phyloP scores from a whole-genome alignment of 768 basidiomycete genomes.

The Suillus paluster region DNA sequence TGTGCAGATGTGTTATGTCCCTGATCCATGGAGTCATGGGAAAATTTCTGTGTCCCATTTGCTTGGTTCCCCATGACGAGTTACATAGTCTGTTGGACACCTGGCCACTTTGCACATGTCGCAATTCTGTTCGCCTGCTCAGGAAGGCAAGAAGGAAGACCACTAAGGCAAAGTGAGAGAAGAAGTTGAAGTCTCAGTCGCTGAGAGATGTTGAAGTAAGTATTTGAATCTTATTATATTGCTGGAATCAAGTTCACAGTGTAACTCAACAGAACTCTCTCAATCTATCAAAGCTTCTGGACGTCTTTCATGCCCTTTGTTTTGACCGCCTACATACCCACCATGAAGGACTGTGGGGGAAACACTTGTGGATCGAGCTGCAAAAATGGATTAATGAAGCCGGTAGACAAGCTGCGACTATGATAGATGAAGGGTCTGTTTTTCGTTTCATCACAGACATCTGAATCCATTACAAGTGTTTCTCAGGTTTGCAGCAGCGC shows the following conservation, averaged over 20 bases:
- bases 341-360: conserved; percentile 14
- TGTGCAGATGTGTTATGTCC: conserved; percentile 36
- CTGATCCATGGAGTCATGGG: conserved; percentile 32
- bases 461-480: neutral
- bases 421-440: neutral
- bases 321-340: conserved; percentile 8
- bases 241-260: conserved; percentile 7
- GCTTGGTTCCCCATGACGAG: conserved; percentile 34
- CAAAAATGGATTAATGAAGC: too few relatives aligned
- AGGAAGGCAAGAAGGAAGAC: conserved; percentile 2
- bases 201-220: conserved; percentile 6
- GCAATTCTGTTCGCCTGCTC: neutral
- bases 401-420: too few relatives aligned
- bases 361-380: conserved; percentile 9
- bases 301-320: conserved; percentile 13
- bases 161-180: conserved; percentile 7
- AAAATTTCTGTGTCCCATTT: conserved; percentile 40
- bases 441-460: neutral
- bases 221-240: conserved; percentile 1
- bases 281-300: conserved; percentile 21
- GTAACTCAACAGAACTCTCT: conserved; percentile 38
- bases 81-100: conserved; percentile 21
- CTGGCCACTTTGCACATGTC: conserved; percentile 4
- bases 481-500: conserved; percentile 24
- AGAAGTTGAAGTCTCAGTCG: conserved; percentile 7